phyloP scores from a whole-genome alignment of 208 protist species.

The Herpetomonas tarakana region DNA sequence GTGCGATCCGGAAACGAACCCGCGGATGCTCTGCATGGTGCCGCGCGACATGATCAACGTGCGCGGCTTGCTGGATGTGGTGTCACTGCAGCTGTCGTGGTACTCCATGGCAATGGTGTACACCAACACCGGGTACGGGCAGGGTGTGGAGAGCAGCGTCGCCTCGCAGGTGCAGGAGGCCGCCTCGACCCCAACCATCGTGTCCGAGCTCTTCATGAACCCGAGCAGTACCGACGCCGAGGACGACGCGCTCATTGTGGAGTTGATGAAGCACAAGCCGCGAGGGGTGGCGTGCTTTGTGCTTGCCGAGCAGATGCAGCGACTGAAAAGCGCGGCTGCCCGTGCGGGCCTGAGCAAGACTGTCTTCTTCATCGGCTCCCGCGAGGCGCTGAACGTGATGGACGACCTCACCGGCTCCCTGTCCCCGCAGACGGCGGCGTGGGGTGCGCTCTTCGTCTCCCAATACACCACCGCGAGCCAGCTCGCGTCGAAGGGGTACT shows the following conservation, averaged over 20 bases:
- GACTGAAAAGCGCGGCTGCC: conserved; percentile 37
- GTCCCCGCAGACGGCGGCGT: conserved; percentile 22
- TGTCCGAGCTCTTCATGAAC: conserved; percentile 63
- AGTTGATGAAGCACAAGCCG: conserved; percentile 39
- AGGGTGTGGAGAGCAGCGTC: conserved; percentile 39
- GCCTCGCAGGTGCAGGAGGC: conserved; percentile 38
- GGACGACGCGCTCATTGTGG: conserved; percentile 53
- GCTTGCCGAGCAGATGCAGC: conserved; percentile 40
- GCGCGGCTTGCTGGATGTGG: conserved; percentile 60
- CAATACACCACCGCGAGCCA: conserved; percentile 40
- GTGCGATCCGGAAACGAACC: conserved; percentile 58
- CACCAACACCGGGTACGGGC: conserved; percentile 63
- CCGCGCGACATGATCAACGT: conserved; percentile 70
- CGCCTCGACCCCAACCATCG: conserved; percentile 52
- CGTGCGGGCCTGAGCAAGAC: conserved; percentile 27
- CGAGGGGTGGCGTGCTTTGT: conserved; percentile 67
- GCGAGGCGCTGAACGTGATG: conserved; percentile 55
- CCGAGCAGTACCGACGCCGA: conserved; percentile 28
- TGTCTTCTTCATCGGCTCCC: conserved; percentile 67
- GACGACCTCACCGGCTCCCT: conserved; percentile 14
- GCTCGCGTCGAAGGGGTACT: conserved; percentile 45
- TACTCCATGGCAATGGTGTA: conserved; percentile 64
- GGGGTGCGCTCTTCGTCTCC: conserved; percentile 72
- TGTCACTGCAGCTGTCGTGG: conserved; percentile 63
- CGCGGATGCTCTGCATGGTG: conserved; percentile 71